Base-by-base conservation (phyloP, 768 basidiomycete species). In the Tubosaeta sp. region DNA sequence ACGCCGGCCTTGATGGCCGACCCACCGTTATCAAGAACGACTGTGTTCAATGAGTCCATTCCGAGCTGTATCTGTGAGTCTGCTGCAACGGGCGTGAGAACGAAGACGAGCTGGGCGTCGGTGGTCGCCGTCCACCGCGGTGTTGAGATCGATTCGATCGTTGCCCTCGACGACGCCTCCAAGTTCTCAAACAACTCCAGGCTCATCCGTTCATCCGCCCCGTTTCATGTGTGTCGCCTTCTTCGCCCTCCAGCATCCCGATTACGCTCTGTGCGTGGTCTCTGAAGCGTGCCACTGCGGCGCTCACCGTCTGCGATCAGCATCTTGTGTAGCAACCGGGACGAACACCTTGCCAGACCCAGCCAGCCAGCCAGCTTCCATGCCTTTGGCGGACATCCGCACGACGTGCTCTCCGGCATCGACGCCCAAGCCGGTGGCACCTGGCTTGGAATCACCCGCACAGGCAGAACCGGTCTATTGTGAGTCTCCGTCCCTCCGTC, bases 21-120 rank as follows among this genome's bases (percentile, higher is more conserved):
- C 10, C 83, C 94, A 37, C 94, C 94, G 65, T 95, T 97, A 68
- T 97, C 94, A 42, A 95, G 75, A 13, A 95, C 75, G 50, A 94
- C 71, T 26, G 84, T 74, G 12, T 72, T 63, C 43, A 14, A 13
- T 41, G 22, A 12, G 4, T 43, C 42, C 39, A 41, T 41, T 41
- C 17, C 35, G 14, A 22, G 38, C 19, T 6, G 38, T 39, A 35
- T 35, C 37, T 19, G 37, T 3, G 8, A 1, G 37, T 42, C 6
- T 26, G 13, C 41, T 42, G 41, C 51, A 69, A 58, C 48, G 11
- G 19, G 51, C 59, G 59, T 60, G 59, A 53, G 59, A 46, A 41
- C 9, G n/a, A 4, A 10, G 38, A 39, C 10, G 12, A 22, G 6
- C 37, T 38, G 37, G 14, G 37, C 8, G 34, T 35, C 34, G 1